Evolutionary conservation across 148 eudicot species (phyloP).

Genomic region (Vaccinium macrocarpon): DNA sequence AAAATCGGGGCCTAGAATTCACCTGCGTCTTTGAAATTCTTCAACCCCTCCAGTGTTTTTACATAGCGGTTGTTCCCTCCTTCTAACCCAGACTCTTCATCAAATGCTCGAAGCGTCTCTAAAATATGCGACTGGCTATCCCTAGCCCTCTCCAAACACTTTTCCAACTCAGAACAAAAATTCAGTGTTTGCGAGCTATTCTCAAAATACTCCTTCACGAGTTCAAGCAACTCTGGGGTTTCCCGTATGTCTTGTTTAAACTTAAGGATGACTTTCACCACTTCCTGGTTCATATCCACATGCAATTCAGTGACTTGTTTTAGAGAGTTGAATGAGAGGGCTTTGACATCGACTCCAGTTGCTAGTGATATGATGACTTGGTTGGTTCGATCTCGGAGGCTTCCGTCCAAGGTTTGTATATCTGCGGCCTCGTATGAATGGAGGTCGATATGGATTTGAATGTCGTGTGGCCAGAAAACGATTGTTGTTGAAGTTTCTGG

Average conservation of each 20-base stretch:
- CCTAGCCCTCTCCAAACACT: constrained; percentile 69
- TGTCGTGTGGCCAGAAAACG: neutral
- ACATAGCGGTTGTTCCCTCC: constrained; percentile 33
- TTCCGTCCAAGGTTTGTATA: neutral
- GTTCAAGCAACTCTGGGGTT: constrained; percentile 82
- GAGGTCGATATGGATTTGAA: neutral
- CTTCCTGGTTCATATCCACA: constrained; percentile 92
- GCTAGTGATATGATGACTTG: constrained; percentile 72
- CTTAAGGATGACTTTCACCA: constrained; percentile 80
- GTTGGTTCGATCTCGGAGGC: constrained; percentile 61
- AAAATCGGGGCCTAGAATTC: constrained; percentile 21
- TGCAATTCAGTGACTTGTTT: constrained; percentile 83
- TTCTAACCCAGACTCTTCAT: constrained; percentile 61
- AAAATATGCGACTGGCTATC: constrained; percentile 73
- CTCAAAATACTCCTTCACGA: constrained; percentile 94
- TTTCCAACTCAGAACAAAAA: constrained; percentile 85
- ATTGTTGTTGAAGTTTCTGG: constrained; percentile 31
- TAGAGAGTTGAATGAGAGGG: constrained; percentile 75
- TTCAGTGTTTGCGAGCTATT: constrained; percentile 85
- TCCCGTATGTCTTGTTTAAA: constrained; percentile 97
- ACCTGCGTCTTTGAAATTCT: constrained; percentile 66
- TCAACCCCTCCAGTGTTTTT: constrained; percentile 70
- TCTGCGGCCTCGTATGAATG: neutral
- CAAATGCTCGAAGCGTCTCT: constrained; percentile 76
- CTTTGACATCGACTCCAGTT: constrained; percentile 69